Percentiles rank a stretch among this genome's conserved stretches.
These are phyloP conservation scores for Plasmodium relictum DNA, from an alignment of 169 alveolate species.

Conservation along the genomic window DNA sequence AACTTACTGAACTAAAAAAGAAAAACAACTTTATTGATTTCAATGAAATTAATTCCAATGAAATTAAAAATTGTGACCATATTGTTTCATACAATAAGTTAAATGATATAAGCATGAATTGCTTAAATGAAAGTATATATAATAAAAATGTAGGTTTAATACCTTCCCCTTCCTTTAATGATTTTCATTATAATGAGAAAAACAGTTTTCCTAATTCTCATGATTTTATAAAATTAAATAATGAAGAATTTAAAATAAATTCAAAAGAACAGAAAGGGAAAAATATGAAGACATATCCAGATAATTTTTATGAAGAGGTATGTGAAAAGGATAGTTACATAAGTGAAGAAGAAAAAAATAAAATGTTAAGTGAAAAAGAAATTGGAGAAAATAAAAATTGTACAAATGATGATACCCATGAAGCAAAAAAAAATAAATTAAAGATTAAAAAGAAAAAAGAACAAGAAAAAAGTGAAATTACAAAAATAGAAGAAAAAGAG, in stretches of 20 bases:
- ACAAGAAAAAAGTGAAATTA: neutral
- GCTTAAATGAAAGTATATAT: neutral
- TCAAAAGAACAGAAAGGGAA: neutral
- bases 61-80: neutral
- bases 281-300: neutral
- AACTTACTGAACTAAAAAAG: slow-evolving; percentile 38
- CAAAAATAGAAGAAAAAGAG: neutral
- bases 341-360: neutral
- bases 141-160: neutral
- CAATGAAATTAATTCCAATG: neutral
- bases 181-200: neutral
- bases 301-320: too few relatives aligned
- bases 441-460: neutral
- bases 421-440: neutral
- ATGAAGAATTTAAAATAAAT: neutral
- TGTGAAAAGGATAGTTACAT: neutral
- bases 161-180: slow-evolving; percentile 2
- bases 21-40: neutral
- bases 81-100: neutral
- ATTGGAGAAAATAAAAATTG: slow-evolving; percentile 7
- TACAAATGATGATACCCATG: neutral
- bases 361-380: neutral
- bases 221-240: neutral
- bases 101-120: neutral
- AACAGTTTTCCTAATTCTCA: neutral